A percentile compares a stretch with the other conserved stretches of the same genome.
Evolutionary conservation across 2,329 filamentous ascomycete species (phyloP).

Genomic region (Boeremia lycopersici): DNA sequence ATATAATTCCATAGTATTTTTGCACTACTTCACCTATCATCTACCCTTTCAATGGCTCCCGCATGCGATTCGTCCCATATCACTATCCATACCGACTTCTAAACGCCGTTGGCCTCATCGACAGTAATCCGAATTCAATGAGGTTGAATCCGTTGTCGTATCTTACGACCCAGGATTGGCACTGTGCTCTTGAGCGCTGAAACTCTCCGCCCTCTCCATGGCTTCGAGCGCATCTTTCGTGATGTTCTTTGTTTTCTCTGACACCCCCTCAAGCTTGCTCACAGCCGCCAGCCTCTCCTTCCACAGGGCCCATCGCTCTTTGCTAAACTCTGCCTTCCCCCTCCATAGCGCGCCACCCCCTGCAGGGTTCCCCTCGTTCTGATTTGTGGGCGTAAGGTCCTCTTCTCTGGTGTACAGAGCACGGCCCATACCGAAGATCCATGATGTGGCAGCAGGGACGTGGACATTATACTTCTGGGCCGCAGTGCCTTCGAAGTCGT

Average conservation of each 20-base stretch:
- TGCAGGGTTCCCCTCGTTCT: constrained; percentile 37
- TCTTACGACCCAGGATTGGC: not conserved
- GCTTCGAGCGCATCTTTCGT: constrained; percentile 31
- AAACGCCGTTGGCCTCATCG: not conserved
- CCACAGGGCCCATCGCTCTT: constrained; percentile 42
- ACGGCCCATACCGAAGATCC: constrained; percentile 32
- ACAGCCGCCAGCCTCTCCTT: constrained; percentile 38
- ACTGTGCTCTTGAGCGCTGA: not conserved
- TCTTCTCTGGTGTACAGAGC: constrained; percentile 31
- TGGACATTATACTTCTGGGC: constrained; percentile 32
- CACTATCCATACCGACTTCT: not conserved
- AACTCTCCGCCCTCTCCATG: constrained; percentile 40
- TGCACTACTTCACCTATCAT: not conserved
- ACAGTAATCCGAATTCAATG: not conserved
- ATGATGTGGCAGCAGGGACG: constrained; percentile 39
- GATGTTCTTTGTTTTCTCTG: constrained; percentile 28
- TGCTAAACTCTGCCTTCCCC: constrained; percentile 37
- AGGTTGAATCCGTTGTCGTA: not conserved
- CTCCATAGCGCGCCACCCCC: constrained; percentile 38
- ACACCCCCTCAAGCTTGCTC: constrained; percentile 25
- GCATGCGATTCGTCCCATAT: not conserved
- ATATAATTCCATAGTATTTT: not conserved
- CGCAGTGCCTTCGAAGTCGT: constrained; percentile 25
- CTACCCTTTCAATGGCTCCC: not conserved
- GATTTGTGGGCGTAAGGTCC: constrained; percentile 36